These are phyloP conservation scores for Eleusine indica DNA, from an alignment of 176 grass and related monocot species.

Conservation along the genomic window DNA sequence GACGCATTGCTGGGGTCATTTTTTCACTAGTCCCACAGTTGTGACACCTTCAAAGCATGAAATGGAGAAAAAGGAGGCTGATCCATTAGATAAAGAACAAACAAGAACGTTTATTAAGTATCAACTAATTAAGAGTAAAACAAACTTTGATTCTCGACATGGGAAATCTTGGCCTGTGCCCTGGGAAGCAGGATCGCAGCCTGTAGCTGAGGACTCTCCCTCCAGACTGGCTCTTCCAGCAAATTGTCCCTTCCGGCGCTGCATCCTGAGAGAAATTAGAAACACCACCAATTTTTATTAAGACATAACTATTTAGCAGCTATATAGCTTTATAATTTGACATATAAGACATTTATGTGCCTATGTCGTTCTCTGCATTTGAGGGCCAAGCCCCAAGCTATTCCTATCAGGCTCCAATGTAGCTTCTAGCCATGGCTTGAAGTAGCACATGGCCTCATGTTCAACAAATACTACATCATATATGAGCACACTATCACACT, in stretches of 20 bases:
- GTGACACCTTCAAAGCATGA: slow-evolving; percentile 65
- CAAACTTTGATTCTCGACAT: slow-evolving; percentile 72
- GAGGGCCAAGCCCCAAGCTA: slow-evolving; percentile 13
- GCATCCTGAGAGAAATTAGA: slow-evolving; percentile 71
- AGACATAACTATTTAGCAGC: slow-evolving; percentile 14
- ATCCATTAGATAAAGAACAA: slow-evolving; percentile 40
- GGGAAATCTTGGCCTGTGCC: slow-evolving; percentile 53
- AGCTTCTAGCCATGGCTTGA: slow-evolving; percentile 19
- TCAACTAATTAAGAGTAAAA: slow-evolving; percentile 33
- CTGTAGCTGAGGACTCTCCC: slow-evolving; percentile 52
- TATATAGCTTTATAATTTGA: slow-evolving; percentile 27
- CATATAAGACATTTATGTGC: background rate
- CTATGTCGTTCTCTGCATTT: slow-evolving; percentile 4
- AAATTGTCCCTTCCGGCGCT: slow-evolving; percentile 82
- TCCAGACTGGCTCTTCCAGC: slow-evolving; percentile 70
- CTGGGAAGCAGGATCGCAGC: slow-evolving; percentile 50
- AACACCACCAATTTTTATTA: slow-evolving; percentile 22
- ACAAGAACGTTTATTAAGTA: slow-evolving; percentile 26
- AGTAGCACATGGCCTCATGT: slow-evolving; percentile 20
- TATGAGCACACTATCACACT: background rate
- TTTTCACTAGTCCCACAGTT: slow-evolving; percentile 90
- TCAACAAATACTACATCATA: background rate
- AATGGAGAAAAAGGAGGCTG: background rate
- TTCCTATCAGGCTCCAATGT: slow-evolving; percentile 7
- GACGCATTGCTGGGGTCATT: slow-evolving; percentile 87